Base-by-base conservation (phyloP, 345 rosid species). In the Eucalyptus melliodora region DNA sequence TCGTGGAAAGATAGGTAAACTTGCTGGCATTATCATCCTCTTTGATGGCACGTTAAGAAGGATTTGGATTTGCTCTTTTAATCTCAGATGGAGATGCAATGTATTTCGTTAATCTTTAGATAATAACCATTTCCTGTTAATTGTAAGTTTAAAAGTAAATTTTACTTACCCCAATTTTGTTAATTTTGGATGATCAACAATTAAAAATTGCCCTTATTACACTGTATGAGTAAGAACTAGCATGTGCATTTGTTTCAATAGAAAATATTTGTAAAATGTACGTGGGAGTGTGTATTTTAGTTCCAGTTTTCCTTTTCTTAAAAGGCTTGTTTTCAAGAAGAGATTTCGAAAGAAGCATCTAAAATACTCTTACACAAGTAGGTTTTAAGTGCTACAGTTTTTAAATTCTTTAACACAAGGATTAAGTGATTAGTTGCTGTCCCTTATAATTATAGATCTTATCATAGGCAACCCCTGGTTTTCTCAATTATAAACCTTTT, bases 1-100 rank as follows among this genome's bases (percentile, higher is more conserved):
- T 96, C 99, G 40, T 98, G 99, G 99, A 98, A 98, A 91, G 99
- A 97, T 92, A 96, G 99, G 99, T 97, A 89, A 87, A 50, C 62
- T 86, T 86, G 40, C 47, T 50, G 53, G 42, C 55, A 50, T 51
- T 86, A 21, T 77, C 30, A 6, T 40, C 47, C 47, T 40, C 47
- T 77, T 77, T 77, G 47, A 40, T 77, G 47, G 47, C 27, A 77
- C 30, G 13, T 77, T 11, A 21, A 40, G 47, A 10, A 21, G 27
- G 30, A 40, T 40, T 77, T 77, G 85, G 47, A 77, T 40, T 40
- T 77, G 47, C 47, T 77, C 47, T 40, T 40, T 77, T 40, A 77
- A 40, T 77, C 47, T 77, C 47, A 77, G 47, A 77, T 77, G 85
- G 85, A 21, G 47, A 21, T 77, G 47, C 47, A 21, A 77, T 77